phyloP scores from a whole-genome alignment of 179 eudicot species.

The Amaranthus tricolor region DNA sequence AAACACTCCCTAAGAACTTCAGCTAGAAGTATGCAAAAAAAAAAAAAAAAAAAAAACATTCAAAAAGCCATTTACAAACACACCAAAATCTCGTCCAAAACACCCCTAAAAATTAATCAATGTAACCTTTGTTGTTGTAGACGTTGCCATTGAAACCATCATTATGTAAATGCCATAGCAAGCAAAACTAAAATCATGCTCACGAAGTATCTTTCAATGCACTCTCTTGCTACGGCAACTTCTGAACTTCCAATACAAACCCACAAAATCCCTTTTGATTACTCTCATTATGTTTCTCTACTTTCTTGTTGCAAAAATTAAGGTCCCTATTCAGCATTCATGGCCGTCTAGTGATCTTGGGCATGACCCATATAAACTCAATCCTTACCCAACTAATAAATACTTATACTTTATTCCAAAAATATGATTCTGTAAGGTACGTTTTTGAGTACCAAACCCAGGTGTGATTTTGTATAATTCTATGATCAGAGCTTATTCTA shows the following conservation, averaged over 20 bases:
- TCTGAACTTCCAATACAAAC: not conserved
- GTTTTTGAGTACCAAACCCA: constrained; percentile 52
- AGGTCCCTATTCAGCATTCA: constrained; percentile 42
- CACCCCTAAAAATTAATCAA: too few relatives aligned
- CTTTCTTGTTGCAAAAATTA: constrained; percentile 26
- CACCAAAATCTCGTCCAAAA: too few relatives aligned
- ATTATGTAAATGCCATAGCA: not conserved
- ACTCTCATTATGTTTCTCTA: constrained; percentile 9
- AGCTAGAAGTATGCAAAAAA: too few relatives aligned
- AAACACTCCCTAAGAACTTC: too few relatives aligned
- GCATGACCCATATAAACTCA: constrained; percentile 30
- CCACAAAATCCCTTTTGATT: constrained; percentile 16
- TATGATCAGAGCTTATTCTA: constrained; percentile 63
- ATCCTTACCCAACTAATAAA: constrained; percentile 46
- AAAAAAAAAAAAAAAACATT: too few relatives aligned
- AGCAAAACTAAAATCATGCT: constrained; percentile 1
- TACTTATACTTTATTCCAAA: constrained; percentile 46
- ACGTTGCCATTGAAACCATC: too few relatives aligned
- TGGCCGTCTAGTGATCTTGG: constrained; percentile 44
- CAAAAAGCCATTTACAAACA: too few relatives aligned
- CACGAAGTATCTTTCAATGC: constrained; percentile 12
- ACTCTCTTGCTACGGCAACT: constrained; percentile 1
- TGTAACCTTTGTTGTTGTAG: too few relatives aligned
- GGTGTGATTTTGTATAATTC: constrained; percentile 48
- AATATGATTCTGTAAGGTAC: constrained; percentile 38